phyloP scores from a whole-genome alignment of 306 rosid genomes.

The Canavalia ensiformis region DNA sequence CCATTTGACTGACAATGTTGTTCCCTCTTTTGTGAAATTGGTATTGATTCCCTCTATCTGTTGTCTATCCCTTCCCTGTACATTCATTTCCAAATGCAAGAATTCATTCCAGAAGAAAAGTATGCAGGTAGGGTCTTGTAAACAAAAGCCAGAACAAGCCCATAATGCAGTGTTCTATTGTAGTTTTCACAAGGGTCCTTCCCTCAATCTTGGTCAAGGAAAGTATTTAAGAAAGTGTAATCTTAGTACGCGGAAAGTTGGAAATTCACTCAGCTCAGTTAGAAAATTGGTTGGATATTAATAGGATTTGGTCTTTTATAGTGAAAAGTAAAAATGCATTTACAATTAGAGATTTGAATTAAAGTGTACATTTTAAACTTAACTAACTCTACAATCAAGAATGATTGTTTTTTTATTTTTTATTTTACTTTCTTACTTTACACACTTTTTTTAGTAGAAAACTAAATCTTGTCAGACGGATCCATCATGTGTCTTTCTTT shows the following conservation, averaged over 20 bases:
- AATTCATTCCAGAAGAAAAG: conserved; percentile 18
- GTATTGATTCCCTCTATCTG: not conserved
- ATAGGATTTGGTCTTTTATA: too few species aligned
- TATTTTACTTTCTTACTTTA: not conserved
- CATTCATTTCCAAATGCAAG: conserved; percentile 25
- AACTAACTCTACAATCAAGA: not conserved
- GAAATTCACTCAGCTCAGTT: too few species aligned
- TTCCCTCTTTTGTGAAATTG: conserved; percentile 23
- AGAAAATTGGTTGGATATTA: too few species aligned
- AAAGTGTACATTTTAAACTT: too few species aligned
- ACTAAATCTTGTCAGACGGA: too few species aligned
- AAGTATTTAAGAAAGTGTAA: not conserved
- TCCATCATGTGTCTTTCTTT: not conserved
- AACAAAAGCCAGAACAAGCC: conserved; percentile 46
- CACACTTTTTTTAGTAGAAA: too few species aligned
- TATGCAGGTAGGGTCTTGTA: conserved; percentile 42
- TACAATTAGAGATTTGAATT: too few species aligned
- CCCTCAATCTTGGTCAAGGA: not conserved
- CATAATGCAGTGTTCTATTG: conserved; percentile 32
- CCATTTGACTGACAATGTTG: conserved; percentile 47
- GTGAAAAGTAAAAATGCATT: too few species aligned
- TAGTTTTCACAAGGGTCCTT: not conserved
- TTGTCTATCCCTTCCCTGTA: conserved; percentile 42
- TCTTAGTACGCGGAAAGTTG: too few species aligned
- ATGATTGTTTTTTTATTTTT: not conserved